A percentile compares a stretch with the other conserved stretches of the same genome.
These are phyloP conservation scores for Pharnaceum exiguum DNA, from an alignment of 148 eudicot genomes.

Conservation along the genomic window DNA sequence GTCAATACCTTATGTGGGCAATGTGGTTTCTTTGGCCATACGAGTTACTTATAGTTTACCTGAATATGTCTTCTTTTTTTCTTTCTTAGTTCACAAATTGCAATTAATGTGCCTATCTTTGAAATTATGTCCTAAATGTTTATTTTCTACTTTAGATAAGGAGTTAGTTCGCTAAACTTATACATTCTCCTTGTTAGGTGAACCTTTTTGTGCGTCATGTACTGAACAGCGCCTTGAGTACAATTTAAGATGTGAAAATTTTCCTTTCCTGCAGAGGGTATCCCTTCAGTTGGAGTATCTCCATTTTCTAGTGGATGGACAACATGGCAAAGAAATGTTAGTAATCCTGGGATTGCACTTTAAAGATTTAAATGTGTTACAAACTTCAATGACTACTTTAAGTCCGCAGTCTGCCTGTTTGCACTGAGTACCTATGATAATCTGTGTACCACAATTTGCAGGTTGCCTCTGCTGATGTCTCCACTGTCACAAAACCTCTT, in stretches of 20 bases:
- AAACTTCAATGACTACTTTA: too few relatives aligned
- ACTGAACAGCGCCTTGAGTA: neutral
- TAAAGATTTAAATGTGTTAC: neutral
- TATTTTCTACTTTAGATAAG: neutral
- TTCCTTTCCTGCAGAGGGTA: constrained; percentile 68
- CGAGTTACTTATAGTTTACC: too few relatives aligned
- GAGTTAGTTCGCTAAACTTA: neutral
- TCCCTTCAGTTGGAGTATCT: constrained; percentile 89
- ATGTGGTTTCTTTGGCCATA: too few relatives aligned
- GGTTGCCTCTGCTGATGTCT: constrained; percentile 62
- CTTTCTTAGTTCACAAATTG: too few relatives aligned
- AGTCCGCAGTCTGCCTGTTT: neutral
- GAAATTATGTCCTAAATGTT: neutral
- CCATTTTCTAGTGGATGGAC: constrained; percentile 98
- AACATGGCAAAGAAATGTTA: constrained; percentile 75
- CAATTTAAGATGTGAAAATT: neutral
- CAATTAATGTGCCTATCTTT: too few relatives aligned
- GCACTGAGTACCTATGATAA: neutral
- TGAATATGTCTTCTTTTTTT: too few relatives aligned
- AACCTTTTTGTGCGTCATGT: neutral
- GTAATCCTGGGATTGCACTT: constrained; percentile 20
- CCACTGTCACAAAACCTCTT: constrained; percentile 60
- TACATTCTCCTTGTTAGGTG: neutral
- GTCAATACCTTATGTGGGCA: too few relatives aligned
- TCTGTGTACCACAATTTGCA: constrained; percentile 23